A percentile compares a stretch with the other conserved stretches of the same genome.
phyloP scores from a whole-genome alignment of 2,329 filamentous ascomycete genomes.

The Pyricularia grisea region DNA sequence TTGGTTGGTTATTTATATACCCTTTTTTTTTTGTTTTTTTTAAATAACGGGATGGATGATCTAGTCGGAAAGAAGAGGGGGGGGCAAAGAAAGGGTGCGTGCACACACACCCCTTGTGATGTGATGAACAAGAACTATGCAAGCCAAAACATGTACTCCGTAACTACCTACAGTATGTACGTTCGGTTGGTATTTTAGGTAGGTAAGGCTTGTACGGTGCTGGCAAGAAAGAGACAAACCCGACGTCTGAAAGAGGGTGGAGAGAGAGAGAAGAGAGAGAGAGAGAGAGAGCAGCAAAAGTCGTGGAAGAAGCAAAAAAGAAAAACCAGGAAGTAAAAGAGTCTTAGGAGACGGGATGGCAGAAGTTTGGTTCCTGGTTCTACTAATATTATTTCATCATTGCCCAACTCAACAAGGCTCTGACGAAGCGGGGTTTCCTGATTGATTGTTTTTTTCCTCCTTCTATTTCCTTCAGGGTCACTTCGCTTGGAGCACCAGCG shows the following conservation, averaged over 20 bases:
- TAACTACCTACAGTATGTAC: no score
- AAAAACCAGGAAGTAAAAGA: background rate
- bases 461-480: background rate
- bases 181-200: no score
- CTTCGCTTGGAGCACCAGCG: background rate
- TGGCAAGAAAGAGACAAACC: background rate
- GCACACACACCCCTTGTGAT: background rate
- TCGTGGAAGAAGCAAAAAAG: background rate
- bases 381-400: background rate
- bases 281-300: background rate
- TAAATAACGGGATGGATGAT: background rate
- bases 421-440: background rate
- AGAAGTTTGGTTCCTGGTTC: background rate
- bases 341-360: background rate
- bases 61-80: background rate
- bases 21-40: background rate
- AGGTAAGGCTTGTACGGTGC: background rate
- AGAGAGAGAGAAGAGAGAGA: no score
- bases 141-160: no score
- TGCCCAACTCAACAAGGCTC: background rate
- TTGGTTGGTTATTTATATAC: background rate
- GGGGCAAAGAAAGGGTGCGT: background rate
- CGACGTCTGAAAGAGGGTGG: background rate
- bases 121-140: background rate
- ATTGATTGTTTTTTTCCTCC: no score